Base-by-base conservation (phyloP, 1,139 yeast genomes). In the Tardiomyces digboiensis region DNA sequence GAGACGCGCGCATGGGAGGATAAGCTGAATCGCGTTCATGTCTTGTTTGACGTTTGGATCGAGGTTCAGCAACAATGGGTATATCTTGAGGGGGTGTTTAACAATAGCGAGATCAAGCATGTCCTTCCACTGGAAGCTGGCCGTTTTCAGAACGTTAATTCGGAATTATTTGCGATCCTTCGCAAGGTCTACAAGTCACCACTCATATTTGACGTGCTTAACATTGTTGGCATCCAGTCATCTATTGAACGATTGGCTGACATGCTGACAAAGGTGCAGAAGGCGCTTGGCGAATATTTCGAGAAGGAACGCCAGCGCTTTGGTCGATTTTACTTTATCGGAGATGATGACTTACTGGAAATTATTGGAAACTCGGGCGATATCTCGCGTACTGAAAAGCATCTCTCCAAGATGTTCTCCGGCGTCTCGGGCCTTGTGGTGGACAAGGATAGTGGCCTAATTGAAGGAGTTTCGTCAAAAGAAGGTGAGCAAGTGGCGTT, bases 41-140 rank as follows among this genome's bases (percentile, higher is more conserved):
- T 68, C 1, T 58, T 85, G 2, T 68, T 86, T 40, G 88, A 81
- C 52, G 58, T 65, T 0, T 88, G 96, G 94, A 72, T 83, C 38
- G 95, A 86, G 40, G 86, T 81, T 1, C 97, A 91, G 60, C 68
- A 82, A n/a, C 87, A 82, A 54, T 89, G 95, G 95, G 77, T 86
- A 1, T 87, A 89, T 56, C 70, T 89, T 19, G 82, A 78, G 50
- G 96, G 95, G 0, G 78, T 88, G 0, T 83, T 91, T 57, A 61
- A 66, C 1, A 76, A 75, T 45, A 66, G 71, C 1, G 88, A 83
- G 39, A 76, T 89, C 21, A 70, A 73, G 42, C 70, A 67, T 26
- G 64, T 86, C 2, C 66, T 89, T 12, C 94, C 95, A 0, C 61
- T 76, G 3, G 97, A 88, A 53, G 68, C 82, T 1, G 62, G 82